Base-by-base conservation (phyloP, 345 rosid species). In the Eucalyptus tenuipes region DNA sequence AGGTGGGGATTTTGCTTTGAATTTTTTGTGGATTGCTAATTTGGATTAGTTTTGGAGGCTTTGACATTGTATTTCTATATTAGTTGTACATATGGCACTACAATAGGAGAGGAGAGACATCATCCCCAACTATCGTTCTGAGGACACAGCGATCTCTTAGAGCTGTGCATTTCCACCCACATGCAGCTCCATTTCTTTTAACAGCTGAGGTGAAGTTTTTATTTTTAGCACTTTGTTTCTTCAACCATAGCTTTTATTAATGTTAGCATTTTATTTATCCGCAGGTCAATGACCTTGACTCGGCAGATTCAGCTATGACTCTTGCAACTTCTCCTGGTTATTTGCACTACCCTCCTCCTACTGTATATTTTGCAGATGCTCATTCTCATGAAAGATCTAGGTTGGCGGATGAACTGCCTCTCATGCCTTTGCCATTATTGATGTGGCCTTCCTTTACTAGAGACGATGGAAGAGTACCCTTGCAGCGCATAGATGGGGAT, bases 221-320 rank as follows among this genome's bases (percentile, higher is more conserved):
- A 49, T 89, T 37, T 27, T 89, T 88, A 85, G 88, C 88, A 88
- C 90, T 90, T 40, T 86, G 47, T 87, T 45, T 86, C 87, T 86
- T 37, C 55, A 85, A 87, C 90, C 22, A 47, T 31, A 68, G 29
- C 81, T 81, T 81, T 40, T 33, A 49, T 22, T 90, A 66, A 55
- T 88, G 82, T 88, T 53, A 90, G 50, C 31, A 49, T 79, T 91
- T 88, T 88, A 89, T 84, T 91, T 91, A 89, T 91, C 91, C 92
- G 94, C 94, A 95, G 98, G 96, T 95, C 92, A 95, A 95, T 91
- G 98, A 95, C 91, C 96, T 95, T 89, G 96, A 94, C 93, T 93
- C 95, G 50, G 90, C 98, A 89, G 98, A 95, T 90, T 93, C 97
- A 44, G 89, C 92, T 29, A 94, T 95, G 95, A 90, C 96, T 57